Conservation (phyloP, 1,284 basidiomycete genomes). For the Vanrija pseudolonga region DNA sequence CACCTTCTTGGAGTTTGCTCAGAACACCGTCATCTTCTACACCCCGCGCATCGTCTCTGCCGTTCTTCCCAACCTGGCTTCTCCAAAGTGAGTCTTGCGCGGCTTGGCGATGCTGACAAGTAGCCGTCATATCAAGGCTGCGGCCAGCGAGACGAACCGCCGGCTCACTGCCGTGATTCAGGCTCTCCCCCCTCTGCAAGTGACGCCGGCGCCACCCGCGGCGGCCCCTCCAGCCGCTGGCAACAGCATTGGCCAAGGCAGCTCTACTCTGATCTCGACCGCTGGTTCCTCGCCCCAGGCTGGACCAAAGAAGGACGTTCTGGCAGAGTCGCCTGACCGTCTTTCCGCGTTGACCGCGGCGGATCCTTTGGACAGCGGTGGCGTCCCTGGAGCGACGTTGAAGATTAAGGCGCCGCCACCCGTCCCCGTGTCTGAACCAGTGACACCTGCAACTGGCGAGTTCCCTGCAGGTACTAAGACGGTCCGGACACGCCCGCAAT, state of each 20-base stretch:
- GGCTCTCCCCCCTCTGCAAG: constrained; percentile 62
- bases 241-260: not conserved
- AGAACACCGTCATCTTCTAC: constrained; percentile 90
- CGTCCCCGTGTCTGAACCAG: constrained; percentile 49
- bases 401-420: constrained; percentile 18
- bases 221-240: not conserved
- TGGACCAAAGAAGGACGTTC: constrained; percentile 22
- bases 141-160: constrained; percentile 82
- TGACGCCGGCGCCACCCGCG: constrained; percentile 50
- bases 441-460: constrained; percentile 36
- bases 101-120: not conserved
- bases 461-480: constrained; percentile 26
- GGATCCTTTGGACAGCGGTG: constrained; percentile 31
- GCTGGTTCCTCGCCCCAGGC: constrained; percentile 30
- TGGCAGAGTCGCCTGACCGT: constrained; percentile 9
- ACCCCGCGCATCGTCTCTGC: constrained; percentile 88
- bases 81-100: constrained; percentile 27
- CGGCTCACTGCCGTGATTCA: constrained; percentile 82
- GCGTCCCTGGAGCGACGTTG: constrained; percentile 2
- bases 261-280: not conserved
- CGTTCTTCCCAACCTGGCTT: constrained; percentile 90
- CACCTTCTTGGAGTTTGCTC: constrained; percentile 82
- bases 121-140: constrained; percentile 73
- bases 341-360: constrained; percentile 9
- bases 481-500: constrained; percentile 22